These are phyloP conservation scores for Backusella circina DNA, from an alignment of 192 early-diverging fungal species.

Conservation along the genomic window DNA sequence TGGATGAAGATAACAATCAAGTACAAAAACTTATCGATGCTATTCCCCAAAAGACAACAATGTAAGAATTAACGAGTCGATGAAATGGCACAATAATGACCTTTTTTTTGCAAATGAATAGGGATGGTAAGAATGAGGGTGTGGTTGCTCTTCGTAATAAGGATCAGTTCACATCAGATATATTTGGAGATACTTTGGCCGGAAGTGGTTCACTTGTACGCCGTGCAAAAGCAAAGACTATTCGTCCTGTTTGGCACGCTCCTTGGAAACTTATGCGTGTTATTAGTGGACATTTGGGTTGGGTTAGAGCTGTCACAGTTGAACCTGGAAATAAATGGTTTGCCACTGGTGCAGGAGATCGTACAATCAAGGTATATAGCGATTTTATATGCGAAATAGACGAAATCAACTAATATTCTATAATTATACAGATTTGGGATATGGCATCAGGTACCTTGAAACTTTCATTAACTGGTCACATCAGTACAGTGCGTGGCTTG, in stretches of 20 bases:
- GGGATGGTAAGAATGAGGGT: conserved; percentile 28
- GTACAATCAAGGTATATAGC: conserved; percentile 86
- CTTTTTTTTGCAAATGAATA: neutral
- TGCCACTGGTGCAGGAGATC: conserved; percentile 94
- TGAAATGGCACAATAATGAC: neutral
- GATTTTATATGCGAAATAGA: neutral
- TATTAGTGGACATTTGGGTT: conserved; percentile 96
- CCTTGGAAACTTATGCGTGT: conserved; percentile 99
- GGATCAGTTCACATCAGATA: conserved; percentile 39
- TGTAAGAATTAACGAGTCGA: neutral
- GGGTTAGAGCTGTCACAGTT: conserved; percentile 90
- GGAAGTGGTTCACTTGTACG: conserved; percentile 48
- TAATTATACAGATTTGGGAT: conserved; percentile 85
- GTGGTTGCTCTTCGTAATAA: conserved; percentile 34
- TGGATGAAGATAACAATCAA: conserved; percentile 30
- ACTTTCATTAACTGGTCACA: conserved; percentile 95
- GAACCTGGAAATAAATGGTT: conserved; percentile 99
- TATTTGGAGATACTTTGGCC: conserved; percentile 34
- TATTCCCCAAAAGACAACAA: conserved; percentile 36
- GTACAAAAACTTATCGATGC: conserved; percentile 43
- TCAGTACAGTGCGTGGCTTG: conserved; percentile 91
- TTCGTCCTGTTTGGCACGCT: conserved; percentile 92
- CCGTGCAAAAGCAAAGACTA: conserved; percentile 44
- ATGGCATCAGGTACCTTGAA: conserved; percentile 94
- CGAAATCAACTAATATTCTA: neutral